Percentiles rank a stretch among this genome's conserved stretches.
Evolutionary conservation across 2,329 filamentous ascomycete genomes (phyloP).

Genomic region (Trichoderma koningiopsis): DNA sequence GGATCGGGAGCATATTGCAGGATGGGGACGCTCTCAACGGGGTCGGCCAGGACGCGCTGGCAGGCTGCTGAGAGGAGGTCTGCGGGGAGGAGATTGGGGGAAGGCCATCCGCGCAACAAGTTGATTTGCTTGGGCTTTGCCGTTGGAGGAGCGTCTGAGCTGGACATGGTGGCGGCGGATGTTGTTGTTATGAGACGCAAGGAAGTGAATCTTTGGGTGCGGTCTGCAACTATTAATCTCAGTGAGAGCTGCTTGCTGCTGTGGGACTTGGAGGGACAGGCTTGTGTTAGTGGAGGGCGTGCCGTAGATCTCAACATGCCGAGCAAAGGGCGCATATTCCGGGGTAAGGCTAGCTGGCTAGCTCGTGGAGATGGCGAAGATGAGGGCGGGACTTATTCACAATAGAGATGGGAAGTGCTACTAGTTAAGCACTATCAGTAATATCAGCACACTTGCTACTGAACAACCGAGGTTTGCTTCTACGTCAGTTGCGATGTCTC

Average conservation of each 20-base stretch:
- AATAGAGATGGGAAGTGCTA: too few species aligned
- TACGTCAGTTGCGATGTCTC: not conserved
- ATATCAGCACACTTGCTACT: not conserved
- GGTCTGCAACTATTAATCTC: not conserved
- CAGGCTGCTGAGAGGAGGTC: conserved; percentile 63
- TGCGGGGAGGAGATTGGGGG: conserved; percentile 63
- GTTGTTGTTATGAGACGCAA: not conserved
- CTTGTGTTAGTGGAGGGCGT: not conserved
- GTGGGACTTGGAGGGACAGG: not conserved
- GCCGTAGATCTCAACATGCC: not conserved
- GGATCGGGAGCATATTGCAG: conserved; percentile 79
- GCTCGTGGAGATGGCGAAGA: not conserved
- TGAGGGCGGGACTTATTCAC: not conserved
- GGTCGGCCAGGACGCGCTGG: conserved; percentile 61
- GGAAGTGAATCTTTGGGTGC: not conserved
- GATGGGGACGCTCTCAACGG: conserved; percentile 60
- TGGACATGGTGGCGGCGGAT: not conserved
- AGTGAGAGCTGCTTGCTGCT: not conserved
- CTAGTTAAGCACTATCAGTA: too few species aligned
- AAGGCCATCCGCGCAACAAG: conserved; percentile 70
- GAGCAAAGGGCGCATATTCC: not conserved
- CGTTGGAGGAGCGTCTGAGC: conserved; percentile 9
- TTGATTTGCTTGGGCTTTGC: conserved; percentile 53
- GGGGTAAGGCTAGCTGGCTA: not conserved
- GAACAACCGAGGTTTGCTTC: not conserved